These are phyloP conservation scores for Alternaria angustiovoidea DNA, from an alignment of 2,329 filamentous ascomycete genomes.

Conservation along the genomic window DNA sequence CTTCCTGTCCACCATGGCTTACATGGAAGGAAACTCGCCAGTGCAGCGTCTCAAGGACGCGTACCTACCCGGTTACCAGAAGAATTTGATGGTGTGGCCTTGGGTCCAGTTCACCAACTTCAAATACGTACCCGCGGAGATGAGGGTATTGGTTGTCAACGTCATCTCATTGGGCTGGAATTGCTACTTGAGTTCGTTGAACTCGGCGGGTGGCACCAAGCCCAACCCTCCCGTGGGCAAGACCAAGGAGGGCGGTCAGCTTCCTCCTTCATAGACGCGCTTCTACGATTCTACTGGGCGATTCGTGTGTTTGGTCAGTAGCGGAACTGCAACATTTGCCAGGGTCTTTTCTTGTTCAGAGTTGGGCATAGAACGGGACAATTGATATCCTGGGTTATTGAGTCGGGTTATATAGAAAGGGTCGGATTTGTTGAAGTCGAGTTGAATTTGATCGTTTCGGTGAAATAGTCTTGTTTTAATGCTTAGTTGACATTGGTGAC, in stretches of 20 bases:
- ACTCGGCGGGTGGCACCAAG: constrained; percentile 39
- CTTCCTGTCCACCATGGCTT: constrained; percentile 86
- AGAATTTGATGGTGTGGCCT: constrained; percentile 92
- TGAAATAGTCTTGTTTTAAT: neutral
- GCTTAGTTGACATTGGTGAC: neutral
- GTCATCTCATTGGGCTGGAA: constrained; percentile 70
- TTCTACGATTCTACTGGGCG: neutral
- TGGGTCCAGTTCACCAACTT: constrained; percentile 87
- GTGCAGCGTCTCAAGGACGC: constrained; percentile 74
- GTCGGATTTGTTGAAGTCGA: neutral
- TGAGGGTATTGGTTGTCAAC: constrained; percentile 87
- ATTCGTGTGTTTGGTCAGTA: neutral
- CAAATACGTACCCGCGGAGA: constrained; percentile 81
- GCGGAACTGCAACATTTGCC: neutral
- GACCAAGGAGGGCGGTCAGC: constrained; percentile 34
- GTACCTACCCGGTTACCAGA: constrained; percentile 75
- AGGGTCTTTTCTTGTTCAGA: neutral
- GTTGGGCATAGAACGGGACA: neutral
- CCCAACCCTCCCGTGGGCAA: constrained; percentile 19
- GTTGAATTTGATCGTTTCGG: neutral
- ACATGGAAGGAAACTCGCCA: constrained; percentile 73
- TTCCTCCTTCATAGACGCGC: constrained; percentile 34
- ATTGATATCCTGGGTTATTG: neutral
- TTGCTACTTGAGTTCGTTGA: constrained; percentile 53
- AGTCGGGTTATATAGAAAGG: neutral